phyloP scores from a whole-genome alignment of 768 basidiomycete genomes.

The Saitozyma podzolica region DNA sequence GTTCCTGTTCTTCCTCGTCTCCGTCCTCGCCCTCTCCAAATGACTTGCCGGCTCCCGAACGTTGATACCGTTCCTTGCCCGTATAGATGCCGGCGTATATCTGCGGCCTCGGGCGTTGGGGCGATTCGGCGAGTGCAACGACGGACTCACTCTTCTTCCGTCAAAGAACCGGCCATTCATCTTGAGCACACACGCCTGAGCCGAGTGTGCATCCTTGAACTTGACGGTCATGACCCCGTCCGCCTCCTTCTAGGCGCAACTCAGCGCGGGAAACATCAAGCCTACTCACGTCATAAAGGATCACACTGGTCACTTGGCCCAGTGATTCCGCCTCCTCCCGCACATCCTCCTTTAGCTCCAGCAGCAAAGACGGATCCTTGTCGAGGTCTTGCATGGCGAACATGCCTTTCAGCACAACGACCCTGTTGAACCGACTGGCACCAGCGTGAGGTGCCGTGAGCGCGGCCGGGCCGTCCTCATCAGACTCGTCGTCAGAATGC shows the following conservation, averaged over 20 bases:
- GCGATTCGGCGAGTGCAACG: background rate
- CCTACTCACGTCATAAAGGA: constrained; percentile 82
- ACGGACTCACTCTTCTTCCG: constrained; percentile 60
- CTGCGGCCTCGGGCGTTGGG: constrained; percentile 9
- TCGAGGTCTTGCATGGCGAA: constrained; percentile 65
- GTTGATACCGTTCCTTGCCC: constrained; percentile 78
- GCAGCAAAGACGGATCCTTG: constrained; percentile 19
- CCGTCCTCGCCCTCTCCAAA: constrained; percentile 64
- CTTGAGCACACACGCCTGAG: constrained; percentile 91
- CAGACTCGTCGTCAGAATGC: constrained; percentile 92
- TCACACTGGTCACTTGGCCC: constrained; percentile 93
- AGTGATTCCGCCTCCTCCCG: constrained; percentile 61
- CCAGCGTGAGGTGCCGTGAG: constrained; percentile 51
- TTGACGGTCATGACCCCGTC: constrained; percentile 96
- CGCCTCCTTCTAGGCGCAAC: constrained; percentile 68
- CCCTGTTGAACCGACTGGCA: constrained; percentile 60
- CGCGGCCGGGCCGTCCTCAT: constrained; percentile 51
- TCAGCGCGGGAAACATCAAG: constrained; percentile 8
- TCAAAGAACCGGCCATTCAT: constrained; percentile 93
- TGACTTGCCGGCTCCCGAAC: constrained; percentile 62
- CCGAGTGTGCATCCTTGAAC: constrained; percentile 87
- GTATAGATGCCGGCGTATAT: constrained; percentile 78
- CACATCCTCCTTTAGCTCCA: constrained; percentile 28
- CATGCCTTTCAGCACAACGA: constrained; percentile 94
- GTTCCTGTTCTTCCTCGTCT: constrained; percentile 58